These are phyloP conservation scores for Lizanozyma gosingica DNA, from an alignment of 1,139 yeast species.

Conservation along the genomic window DNA sequence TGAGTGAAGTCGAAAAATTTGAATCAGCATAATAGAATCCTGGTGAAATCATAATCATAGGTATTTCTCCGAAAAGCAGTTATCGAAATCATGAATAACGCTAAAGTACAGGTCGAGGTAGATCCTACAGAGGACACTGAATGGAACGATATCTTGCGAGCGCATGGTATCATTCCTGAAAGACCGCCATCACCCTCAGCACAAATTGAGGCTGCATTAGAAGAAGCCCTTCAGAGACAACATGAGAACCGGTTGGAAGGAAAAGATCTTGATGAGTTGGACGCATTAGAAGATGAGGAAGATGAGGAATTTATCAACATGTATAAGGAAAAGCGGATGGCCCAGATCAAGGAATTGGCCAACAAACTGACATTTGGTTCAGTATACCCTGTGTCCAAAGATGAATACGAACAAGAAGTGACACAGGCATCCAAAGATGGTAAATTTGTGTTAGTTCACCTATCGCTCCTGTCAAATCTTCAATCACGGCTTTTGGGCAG, in stretches of 20 bases:
- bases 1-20: too few relatives aligned
- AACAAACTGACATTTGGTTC: conserved; percentile 64
- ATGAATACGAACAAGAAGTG: conserved; percentile 79
- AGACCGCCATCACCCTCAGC: conserved; percentile 84
- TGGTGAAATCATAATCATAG: too few relatives aligned
- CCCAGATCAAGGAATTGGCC: conserved; percentile 56
- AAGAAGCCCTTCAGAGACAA: conserved; percentile 69
- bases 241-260: conserved; percentile 70
- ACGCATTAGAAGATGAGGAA: conserved; percentile 68
- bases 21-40: too few relatives aligned
- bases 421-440: conserved; percentile 62
- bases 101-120: conserved; percentile 70
- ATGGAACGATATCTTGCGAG: conserved; percentile 92
- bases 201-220: conserved; percentile 78
- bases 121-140: conserved; percentile 96
- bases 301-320: conserved; percentile 66
- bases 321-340: conserved; percentile 70
- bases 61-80: too few relatives aligned
- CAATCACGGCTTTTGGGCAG: conserved; percentile 67
- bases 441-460: conserved; percentile 63
- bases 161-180: conserved; percentile 88
- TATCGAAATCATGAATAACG: conserved; percentile 18
- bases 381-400: conserved; percentile 70
- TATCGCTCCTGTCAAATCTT: conserved; percentile 58
- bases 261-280: conserved; percentile 70